Conservation (phyloP, 257 asterid genomes). For the Penstemon newberryi region DNA sequence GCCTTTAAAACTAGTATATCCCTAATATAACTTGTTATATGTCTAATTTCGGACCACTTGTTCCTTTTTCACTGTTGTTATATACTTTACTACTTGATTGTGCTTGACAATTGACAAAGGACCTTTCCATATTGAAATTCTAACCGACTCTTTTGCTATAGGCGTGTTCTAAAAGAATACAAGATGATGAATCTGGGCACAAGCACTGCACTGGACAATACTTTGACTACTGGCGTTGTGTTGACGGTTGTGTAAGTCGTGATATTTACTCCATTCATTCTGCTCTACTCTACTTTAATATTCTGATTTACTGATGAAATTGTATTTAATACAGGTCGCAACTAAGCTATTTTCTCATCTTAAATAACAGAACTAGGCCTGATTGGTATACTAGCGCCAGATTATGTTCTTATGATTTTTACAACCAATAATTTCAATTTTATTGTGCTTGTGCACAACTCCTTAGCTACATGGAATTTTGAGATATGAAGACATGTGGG, state of each 20-base stretch:
- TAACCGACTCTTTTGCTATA: constrained; percentile 25
- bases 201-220: constrained; percentile 89
- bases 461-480: constrained; percentile 29
- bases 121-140: not conserved
- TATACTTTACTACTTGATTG: not conserved
- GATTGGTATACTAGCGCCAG: too few relatives aligned
- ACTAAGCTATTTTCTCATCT: constrained; percentile 50
- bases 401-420: too few relatives aligned
- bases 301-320: constrained; percentile 20
- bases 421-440: not conserved
- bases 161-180: constrained; percentile 66
- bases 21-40: not conserved
- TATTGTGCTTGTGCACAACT: constrained; percentile 26
- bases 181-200: constrained; percentile 71
- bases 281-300: too few relatives aligned
- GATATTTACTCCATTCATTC: not conserved
- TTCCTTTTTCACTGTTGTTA: not conserved
- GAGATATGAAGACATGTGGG: constrained; percentile 30
- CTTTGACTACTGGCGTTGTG: constrained; percentile 80
- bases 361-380: constrained; percentile 38
- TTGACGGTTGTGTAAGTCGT: constrained; percentile 68
- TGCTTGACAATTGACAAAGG: not conserved
- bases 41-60: not conserved
- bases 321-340: constrained; percentile 34
- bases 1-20: not conserved